A percentile compares a stretch with the other conserved stretches of the same genome.
These are phyloP conservation scores for Neoboletus magnificus DNA, from an alignment of 768 basidiomycete genomes.

Conservation along the genomic window DNA sequence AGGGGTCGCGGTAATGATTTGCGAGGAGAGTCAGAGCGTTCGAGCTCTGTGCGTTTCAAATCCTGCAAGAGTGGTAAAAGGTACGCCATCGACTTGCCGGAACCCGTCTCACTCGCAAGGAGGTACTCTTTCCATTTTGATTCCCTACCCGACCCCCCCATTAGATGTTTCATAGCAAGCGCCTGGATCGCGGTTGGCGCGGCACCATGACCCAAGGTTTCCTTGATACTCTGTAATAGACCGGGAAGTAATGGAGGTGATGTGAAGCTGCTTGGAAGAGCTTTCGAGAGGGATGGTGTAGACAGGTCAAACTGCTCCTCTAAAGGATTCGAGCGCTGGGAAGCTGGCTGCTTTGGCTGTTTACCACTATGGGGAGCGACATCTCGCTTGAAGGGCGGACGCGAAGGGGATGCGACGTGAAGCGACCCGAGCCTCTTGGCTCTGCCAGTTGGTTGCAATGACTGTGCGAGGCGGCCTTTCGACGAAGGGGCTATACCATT, in stretches of 20 bases:
- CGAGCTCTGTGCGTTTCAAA: conserved; percentile 64
- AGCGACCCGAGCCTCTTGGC: conserved; percentile 27
- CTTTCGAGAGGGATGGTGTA: conserved; percentile 14
- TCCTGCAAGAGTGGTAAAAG: conserved; percentile 78
- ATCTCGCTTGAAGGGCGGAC: conserved; percentile 17
- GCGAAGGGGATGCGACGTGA: conserved; percentile 22
- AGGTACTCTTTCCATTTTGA: conserved; percentile 45
- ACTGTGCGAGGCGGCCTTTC: conserved; percentile 27
- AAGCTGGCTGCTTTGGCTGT: not conserved
- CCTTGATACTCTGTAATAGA: conserved; percentile 53
- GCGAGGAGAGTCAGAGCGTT: conserved; percentile 2
- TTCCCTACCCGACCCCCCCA: conserved; percentile 30
- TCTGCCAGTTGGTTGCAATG: conserved; percentile 26
- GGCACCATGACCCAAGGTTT: conserved; percentile 53
- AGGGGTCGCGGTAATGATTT: conserved; percentile 29
- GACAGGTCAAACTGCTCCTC: conserved; percentile 38
- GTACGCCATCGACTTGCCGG: conserved; percentile 90
- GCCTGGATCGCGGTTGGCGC: conserved; percentile 78
- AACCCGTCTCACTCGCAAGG: conserved; percentile 86
- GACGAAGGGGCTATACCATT: conserved; percentile 18
- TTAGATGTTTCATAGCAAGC: conserved; percentile 63
- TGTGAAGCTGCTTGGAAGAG: conserved; percentile 45
- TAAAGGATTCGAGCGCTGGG: conserved; percentile 24
- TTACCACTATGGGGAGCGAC: conserved; percentile 17
- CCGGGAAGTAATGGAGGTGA: conserved; percentile 71